phyloP scores from a whole-genome alignment of 2,329 filamentous ascomycete species.

The Pseudopyrenochaeta lycopersici region DNA sequence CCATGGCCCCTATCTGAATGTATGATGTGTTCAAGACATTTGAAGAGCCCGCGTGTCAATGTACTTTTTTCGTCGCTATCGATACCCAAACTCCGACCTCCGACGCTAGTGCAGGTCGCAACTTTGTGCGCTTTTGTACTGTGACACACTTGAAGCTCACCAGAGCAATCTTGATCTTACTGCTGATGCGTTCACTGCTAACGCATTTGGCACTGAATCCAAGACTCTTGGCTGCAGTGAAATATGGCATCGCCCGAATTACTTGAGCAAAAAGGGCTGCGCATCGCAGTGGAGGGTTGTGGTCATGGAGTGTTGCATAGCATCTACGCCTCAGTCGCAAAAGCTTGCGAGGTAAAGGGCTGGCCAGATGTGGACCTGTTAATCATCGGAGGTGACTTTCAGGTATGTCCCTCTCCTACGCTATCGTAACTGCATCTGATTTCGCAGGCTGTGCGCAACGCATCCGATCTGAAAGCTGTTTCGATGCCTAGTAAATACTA shows the following conservation, averaged over 20 bases:
- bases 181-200: constrained; percentile 3
- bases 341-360: constrained; percentile 72
- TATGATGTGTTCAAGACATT: constrained; percentile 8
- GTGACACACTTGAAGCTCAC: neutral
- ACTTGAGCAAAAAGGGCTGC: constrained; percentile 55
- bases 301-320: constrained; percentile 91
- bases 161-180: neutral
- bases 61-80: constrained; percentile 8
- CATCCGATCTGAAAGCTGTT: constrained; percentile 86
- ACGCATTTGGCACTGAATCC: constrained; percentile 1
- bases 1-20: constrained; percentile 24
- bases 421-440: constrained; percentile 20
- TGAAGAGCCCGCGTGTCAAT: constrained; percentile 10
- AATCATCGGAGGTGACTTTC: constrained; percentile 96
- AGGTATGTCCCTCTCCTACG: constrained; percentile 61
- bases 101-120: constrained; percentile 34
- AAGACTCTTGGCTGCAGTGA: neutral
- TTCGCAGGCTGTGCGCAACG: constrained; percentile 81
- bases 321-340: constrained; percentile 82
- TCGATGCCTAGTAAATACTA: constrained; percentile 90
- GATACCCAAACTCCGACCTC: constrained; percentile 27
- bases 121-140: constrained; percentile 5
- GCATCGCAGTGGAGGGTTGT: constrained; percentile 87
- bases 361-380: constrained; percentile 88
- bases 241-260: constrained; percentile 39